phyloP scores from a whole-genome alignment of 257 asterid genomes.

The Scutellaria barbata region DNA sequence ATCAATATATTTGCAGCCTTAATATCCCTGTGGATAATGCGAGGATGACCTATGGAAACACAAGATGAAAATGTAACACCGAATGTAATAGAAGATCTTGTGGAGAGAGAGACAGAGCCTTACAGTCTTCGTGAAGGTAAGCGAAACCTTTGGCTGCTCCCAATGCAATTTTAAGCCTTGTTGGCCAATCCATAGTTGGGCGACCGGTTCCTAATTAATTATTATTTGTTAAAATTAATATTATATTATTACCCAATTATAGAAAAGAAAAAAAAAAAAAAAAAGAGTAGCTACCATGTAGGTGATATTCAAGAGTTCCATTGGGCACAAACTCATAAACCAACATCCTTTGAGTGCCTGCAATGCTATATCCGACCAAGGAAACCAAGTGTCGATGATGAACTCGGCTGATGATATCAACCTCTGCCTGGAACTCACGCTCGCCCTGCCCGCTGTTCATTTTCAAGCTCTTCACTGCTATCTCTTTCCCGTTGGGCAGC shows the following conservation, averaged over 20 bases:
- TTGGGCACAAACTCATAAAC: constrained; percentile 63
- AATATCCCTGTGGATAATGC: constrained; percentile 87
- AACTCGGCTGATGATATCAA: constrained; percentile 65
- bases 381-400: constrained; percentile 74
- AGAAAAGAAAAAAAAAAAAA: too few species aligned
- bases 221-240: too few species aligned
- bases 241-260: background rate
- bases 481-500: constrained; percentile 58
- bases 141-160: constrained; percentile 71
- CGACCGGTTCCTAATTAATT: constrained; percentile 45
- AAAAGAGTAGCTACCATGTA: constrained; percentile 49
- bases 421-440: constrained; percentile 73
- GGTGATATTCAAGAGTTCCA: constrained; percentile 61
- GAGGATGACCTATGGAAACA: constrained; percentile 78
- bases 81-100: too few species aligned
- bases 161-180: constrained; percentile 58
- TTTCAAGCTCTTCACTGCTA: constrained; percentile 67
- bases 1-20: constrained; percentile 84
- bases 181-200: constrained; percentile 50
- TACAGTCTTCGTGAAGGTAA: constrained; percentile 75
- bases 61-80: too few species aligned
- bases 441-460: constrained; percentile 75
- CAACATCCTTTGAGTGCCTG: constrained; percentile 56
- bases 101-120: background rate
- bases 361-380: constrained; percentile 64